A percentile compares a stretch with the other conserved stretches of the same genome.
Conservation (phyloP, 192 early-diverging fungal genomes). For the Entrophospora sp. region DNA sequence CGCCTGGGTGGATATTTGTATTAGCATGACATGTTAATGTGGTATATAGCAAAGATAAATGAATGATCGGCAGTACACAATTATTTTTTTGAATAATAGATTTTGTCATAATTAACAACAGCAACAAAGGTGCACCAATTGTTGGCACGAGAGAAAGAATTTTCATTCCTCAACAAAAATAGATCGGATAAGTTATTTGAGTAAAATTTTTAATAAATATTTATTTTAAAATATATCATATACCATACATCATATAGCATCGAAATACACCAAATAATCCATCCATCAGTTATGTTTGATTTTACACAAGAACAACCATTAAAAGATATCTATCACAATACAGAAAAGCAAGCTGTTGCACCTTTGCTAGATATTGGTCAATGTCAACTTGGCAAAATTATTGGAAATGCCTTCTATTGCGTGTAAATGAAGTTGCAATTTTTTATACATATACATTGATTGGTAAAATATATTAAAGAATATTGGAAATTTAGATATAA, state of each 20-base stretch:
- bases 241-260: not conserved
- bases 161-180: not conserved
- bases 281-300: slow-evolving; percentile 75
- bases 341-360: slow-evolving; percentile 94
- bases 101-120: no score
- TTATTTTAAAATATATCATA: no score
- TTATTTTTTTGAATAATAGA: no score
- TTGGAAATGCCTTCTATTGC: slow-evolving; percentile 93
- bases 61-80: no score
- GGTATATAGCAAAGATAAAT: no score
- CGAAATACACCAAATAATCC: slow-evolving; percentile 69
- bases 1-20: no score
- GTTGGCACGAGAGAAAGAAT: not conserved
- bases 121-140: no score
- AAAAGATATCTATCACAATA: slow-evolving; percentile 95
- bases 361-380: slow-evolving; percentile 94
- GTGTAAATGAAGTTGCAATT: slow-evolving; percentile 99
- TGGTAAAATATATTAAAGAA: not conserved
- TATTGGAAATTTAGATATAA: not conserved
- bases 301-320: slow-evolving; percentile 78
- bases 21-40: no score
- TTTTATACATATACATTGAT: slow-evolving; percentile 69
- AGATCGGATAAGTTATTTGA: not conserved
- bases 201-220: not conserved
- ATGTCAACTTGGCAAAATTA: slow-evolving; percentile 89